Evolutionary conservation across 495 filamentous ascomycete genomes (phyloP).

Genomic region (Hypoxylon crocopeplum): DNA sequence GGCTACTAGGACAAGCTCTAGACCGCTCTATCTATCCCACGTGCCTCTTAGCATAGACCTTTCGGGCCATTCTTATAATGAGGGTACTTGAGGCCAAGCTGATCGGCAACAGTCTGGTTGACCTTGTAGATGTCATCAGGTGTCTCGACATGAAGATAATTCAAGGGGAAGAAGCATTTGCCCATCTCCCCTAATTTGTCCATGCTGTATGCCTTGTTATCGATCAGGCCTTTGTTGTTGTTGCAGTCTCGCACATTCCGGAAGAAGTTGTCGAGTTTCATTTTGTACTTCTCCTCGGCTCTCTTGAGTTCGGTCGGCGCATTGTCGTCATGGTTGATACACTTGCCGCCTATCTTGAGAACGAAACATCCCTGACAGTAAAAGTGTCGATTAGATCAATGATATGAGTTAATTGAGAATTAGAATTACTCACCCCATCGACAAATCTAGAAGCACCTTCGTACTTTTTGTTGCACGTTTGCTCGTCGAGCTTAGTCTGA

Average conservation of each 20-base stretch:
- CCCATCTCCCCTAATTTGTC: neutral
- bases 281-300: neutral
- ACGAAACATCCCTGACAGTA: neutral
- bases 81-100: neutral
- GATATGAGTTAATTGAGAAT: neutral
- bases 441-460: neutral
- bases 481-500: neutral
- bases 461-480: neutral
- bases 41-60: no score
- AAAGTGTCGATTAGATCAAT: neutral
- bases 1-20: no score
- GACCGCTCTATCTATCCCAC: no score
- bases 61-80: neutral
- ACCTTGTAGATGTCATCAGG: neutral
- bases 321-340: conserved; percentile 1
- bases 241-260: conserved; percentile 7
- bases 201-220: neutral
- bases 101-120: neutral
- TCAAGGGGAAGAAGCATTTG: neutral
- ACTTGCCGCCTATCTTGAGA: conserved; percentile 1
- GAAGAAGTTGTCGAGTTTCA: neutral
- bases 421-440: neutral
- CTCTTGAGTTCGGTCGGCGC: neutral
- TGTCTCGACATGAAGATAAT: neutral
- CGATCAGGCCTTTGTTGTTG: neutral